phyloP scores from a whole-genome alignment of 2,329 filamentous ascomycete genomes.

The Fusarium sp. region DNA sequence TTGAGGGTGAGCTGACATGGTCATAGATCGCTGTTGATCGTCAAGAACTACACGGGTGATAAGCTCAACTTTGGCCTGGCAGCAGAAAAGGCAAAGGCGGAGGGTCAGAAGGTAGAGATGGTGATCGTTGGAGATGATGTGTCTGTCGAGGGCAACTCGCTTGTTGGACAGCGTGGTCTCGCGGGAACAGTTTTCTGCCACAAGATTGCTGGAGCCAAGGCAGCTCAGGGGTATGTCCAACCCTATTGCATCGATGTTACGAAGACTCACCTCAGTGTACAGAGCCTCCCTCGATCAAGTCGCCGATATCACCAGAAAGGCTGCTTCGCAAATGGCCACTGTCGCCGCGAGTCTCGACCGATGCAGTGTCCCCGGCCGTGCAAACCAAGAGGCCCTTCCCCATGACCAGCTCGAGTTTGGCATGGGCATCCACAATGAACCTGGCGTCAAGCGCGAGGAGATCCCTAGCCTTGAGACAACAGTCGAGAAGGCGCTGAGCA shows the following conservation, averaged over 20 bases:
- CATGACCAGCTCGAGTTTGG: constrained; percentile 44
- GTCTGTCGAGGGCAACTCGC: constrained; percentile 43
- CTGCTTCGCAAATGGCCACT: constrained; percentile 47
- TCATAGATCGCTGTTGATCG: constrained; percentile 42
- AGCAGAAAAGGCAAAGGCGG: constrained; percentile 50
- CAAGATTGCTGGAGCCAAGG: constrained; percentile 46
- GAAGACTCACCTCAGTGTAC: constrained; percentile 13
- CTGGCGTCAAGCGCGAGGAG: constrained; percentile 44
- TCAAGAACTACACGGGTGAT: constrained; percentile 50
- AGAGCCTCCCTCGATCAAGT: constrained; percentile 42
- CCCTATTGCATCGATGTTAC: neutral
- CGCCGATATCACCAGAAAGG: constrained; percentile 30
- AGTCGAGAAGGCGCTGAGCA: constrained; percentile 37
- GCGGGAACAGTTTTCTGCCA: constrained; percentile 47
- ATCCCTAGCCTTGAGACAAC: constrained; percentile 36
- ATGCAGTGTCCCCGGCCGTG: constrained; percentile 43
- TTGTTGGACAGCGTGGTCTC: constrained; percentile 46
- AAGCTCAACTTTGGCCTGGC: constrained; percentile 51
- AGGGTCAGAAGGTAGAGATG: constrained; percentile 44
- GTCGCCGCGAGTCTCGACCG: constrained; percentile 47
- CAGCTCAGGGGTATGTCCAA: constrained; percentile 39
- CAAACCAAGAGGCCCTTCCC: constrained; percentile 41
- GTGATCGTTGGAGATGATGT: constrained; percentile 47
- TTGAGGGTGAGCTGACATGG: neutral
- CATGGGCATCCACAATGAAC: constrained; percentile 50